Conservation (phyloP, 208 protist genomes). For the Leptomonas seymouri region DNA sequence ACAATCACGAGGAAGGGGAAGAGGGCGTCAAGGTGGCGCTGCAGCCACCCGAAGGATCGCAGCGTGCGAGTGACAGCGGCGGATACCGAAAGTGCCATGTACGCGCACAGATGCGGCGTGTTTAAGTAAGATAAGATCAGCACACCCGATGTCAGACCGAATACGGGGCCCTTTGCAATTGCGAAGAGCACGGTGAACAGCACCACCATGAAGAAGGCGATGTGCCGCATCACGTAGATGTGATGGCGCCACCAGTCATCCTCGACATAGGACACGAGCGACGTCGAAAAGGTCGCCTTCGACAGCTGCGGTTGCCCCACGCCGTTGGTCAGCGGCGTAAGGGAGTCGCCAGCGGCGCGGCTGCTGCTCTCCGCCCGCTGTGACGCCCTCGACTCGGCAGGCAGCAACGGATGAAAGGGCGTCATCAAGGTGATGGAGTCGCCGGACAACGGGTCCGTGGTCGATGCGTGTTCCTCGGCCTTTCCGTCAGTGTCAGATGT, state of each 20-base stretch:
- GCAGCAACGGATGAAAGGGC: slow-evolving; percentile 7
- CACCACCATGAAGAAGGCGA: slow-evolving; percentile 55
- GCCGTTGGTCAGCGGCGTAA: not conserved
- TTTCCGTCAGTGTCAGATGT: not conserved
- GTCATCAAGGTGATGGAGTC: slow-evolving; percentile 13
- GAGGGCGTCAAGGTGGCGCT: slow-evolving; percentile 60
- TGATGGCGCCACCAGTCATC: slow-evolving; percentile 77
- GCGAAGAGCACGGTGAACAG: slow-evolving; percentile 34
- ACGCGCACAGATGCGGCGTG: slow-evolving; percentile 67
- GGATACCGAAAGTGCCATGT: slow-evolving; percentile 60
- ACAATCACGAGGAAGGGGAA: slow-evolving; percentile 45
- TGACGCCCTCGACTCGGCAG: not conserved
- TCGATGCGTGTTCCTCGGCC: not conserved
- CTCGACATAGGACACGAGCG: slow-evolving; percentile 61
- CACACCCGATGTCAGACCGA: slow-evolving; percentile 52
- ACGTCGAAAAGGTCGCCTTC: slow-evolving; percentile 18
- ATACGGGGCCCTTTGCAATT: slow-evolving; percentile 46
- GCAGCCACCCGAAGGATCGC: slow-evolving; percentile 65
- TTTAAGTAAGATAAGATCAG: slow-evolving; percentile 73
- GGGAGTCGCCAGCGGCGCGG: not conserved
- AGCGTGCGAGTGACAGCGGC: slow-evolving; percentile 44
- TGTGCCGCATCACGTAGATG: slow-evolving; percentile 80
- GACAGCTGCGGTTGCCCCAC: not conserved
- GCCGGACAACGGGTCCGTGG: not conserved
- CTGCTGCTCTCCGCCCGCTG: not conserved